A percentile compares a stretch with the other conserved stretches of the same genome.
Evolutionary conservation across 371 early-diverging fungal species (phyloP).

Genomic region (Nosema bombycis): DNA sequence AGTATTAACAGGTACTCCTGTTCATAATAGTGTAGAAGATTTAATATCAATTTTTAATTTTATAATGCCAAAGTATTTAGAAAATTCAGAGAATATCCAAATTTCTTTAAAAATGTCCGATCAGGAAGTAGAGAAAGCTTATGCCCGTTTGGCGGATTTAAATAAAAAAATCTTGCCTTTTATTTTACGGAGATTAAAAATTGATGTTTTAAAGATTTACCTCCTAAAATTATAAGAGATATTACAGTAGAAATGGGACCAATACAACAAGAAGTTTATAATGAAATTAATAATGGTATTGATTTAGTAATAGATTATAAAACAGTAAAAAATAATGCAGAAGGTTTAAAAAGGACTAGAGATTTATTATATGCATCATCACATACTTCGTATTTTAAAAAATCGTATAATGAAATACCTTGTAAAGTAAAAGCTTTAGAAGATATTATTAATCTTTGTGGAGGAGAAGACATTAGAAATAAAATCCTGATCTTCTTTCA

Average conservation of each 20-base stretch:
- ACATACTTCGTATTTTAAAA: conserved; percentile 71
- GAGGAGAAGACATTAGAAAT: conserved; percentile 66
- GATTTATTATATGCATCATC: conserved; percentile 48
- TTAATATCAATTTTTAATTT: conserved; percentile 73
- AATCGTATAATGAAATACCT: conserved; percentile 27
- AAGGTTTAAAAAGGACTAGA: conserved; percentile 25
- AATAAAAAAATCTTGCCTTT: conserved; percentile 93
- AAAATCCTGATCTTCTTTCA: conserved; percentile 93
- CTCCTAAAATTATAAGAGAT: conserved; percentile 95
- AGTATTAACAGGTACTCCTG: conserved; percentile 93
- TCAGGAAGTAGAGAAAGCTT: conserved; percentile 35
- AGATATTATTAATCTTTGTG: conserved; percentile 79
- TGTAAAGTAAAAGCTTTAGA: conserved; percentile 72
- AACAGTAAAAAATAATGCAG: conserved; percentile 14
- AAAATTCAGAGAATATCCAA: conserved; percentile 63
- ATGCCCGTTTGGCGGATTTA: conserved; percentile 73
- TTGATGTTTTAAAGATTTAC: conserved; percentile 91
- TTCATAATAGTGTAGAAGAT: conserved; percentile 78
- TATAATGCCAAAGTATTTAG: conserved; percentile 79
- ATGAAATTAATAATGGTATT: conserved; percentile 1
- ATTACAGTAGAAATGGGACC: conserved; percentile 85
- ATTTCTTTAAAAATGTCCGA: conserved; percentile 70
- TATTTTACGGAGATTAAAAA: conserved; percentile 86
- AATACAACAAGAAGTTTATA: conserved; percentile 72
- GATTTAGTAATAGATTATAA: conserved; percentile 24